Evolutionary conservation across 164 flowering plant genomes (phyloP).

Genomic region (Tetrastigma voinierianum): DNA sequence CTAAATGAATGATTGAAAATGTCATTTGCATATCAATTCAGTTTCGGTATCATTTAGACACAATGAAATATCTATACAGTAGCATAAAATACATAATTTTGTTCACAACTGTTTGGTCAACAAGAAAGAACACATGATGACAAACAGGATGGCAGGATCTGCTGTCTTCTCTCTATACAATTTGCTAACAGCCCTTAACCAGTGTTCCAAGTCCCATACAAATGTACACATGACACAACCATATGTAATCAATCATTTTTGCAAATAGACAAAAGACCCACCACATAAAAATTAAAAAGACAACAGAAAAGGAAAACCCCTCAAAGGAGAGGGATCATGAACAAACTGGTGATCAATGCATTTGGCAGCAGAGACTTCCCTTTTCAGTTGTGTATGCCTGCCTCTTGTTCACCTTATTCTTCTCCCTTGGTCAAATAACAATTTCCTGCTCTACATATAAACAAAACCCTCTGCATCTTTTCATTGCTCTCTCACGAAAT

Average conservation of each 20-base stretch:
- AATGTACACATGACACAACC: constrained; percentile 5
- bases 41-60: not conserved
- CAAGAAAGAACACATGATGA: not conserved
- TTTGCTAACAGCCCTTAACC: constrained; percentile 10
- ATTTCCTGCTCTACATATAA: constrained; percentile 21
- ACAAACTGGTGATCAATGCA: constrained; percentile 21
- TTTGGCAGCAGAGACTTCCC: constrained; percentile 13
- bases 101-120: not conserved
- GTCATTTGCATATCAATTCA: no score
- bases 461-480: constrained; percentile 25
- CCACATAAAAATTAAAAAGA: constrained; percentile 1
- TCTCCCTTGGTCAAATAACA: constrained; percentile 17
- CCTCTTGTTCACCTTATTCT: constrained; percentile 33
- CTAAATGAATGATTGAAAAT: no score
- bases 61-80: not conserved
- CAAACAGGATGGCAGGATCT: constrained; percentile 9
- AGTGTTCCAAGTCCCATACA: not conserved
- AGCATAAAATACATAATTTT: constrained; percentile 2
- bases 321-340: constrained; percentile 8
- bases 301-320: constrained; percentile 6
- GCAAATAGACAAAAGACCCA: constrained; percentile 14
- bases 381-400: constrained; percentile 16
- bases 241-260: constrained; percentile 8
- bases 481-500: constrained; percentile 9
- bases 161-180: constrained; percentile 17